A percentile compares a stretch with the other conserved stretches of the same genome.
Evolutionary conservation across 2,329 filamentous ascomycete species (phyloP).

Genomic region (Penicillium sp.): DNA sequence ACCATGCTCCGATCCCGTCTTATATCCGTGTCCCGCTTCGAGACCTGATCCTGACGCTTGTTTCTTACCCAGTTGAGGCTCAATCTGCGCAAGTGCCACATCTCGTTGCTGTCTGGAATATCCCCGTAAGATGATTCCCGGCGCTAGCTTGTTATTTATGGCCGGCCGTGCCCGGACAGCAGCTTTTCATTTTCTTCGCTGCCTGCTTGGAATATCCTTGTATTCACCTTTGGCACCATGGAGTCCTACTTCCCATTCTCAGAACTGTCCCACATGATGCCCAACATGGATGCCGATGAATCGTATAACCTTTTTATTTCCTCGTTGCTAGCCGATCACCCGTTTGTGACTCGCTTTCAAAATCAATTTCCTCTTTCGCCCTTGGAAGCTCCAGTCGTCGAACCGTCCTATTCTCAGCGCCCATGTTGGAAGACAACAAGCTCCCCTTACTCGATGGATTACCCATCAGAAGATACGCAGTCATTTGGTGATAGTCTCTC

Average conservation of each 20-base stretch:
- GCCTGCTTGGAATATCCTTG: too few relatives aligned
- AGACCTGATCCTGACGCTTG: too few relatives aligned
- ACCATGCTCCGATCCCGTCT: too few relatives aligned
- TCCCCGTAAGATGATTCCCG: background rate
- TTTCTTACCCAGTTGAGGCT: background rate
- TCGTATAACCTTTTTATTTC: constrained; percentile 8
- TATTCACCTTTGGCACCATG: background rate
- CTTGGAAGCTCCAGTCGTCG: constrained; percentile 5
- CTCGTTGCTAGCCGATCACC: constrained; percentile 12
- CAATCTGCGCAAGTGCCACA: background rate
- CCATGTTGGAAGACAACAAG: constrained; percentile 12
- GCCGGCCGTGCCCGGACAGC: background rate
- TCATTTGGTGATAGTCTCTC: constrained; percentile 15
- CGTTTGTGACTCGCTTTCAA: constrained; percentile 13
- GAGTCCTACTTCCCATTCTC: constrained; percentile 15
- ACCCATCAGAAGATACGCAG: constrained; percentile 8
- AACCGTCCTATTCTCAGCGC: constrained; percentile 1
- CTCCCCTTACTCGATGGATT: constrained; percentile 2
- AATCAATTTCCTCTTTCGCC: constrained; percentile 11
- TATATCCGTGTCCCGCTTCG: too few relatives aligned
- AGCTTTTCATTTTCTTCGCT: background rate
- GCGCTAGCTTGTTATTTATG: background rate
- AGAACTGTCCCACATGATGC: constrained; percentile 11
- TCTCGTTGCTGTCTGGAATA: background rate
- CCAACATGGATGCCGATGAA: constrained; percentile 3